Conservation (phyloP, 139 green algal genomes). For the Chlorella sp. region DNA sequence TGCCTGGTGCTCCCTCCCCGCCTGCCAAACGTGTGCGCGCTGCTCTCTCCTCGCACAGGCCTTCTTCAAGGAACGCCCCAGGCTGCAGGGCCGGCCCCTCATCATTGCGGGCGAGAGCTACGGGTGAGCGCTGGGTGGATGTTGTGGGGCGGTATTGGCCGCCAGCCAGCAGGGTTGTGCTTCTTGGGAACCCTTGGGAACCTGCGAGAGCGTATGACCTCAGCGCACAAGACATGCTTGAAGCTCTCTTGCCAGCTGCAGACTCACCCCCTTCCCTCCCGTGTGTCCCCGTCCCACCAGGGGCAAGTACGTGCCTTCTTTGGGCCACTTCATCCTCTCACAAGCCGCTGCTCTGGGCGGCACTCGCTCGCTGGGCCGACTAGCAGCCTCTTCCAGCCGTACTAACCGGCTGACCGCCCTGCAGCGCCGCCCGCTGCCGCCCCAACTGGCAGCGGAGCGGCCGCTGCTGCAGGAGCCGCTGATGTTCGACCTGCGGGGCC, state of each 20-base stretch:
- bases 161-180: too few species aligned
- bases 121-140: constrained; percentile 21
- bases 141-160: background rate
- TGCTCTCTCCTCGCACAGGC: too few species aligned
- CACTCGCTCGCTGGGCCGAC: background rate
- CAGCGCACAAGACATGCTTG: too few species aligned
- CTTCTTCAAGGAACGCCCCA: constrained; percentile 75
- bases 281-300: background rate
- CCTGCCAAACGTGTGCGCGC: too few species aligned
- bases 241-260: too few species aligned
- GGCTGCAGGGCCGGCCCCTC: constrained; percentile 68
- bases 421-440: constrained; percentile 14
- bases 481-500: constrained; percentile 62
- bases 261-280: background rate
- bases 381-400: background rate
- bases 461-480: constrained; percentile 18
- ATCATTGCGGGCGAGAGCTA: constrained; percentile 92
- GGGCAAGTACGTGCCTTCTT: constrained; percentile 37
- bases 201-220: too few species aligned
- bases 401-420: background rate
- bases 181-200: too few species aligned
- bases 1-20: too few species aligned
- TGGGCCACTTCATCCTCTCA: constrained; percentile 73
- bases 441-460: background rate
- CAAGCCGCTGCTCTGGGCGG: background rate